A percentile compares a stretch with the other conserved stretches of the same genome.
These are phyloP conservation scores for Penicillium sp. DNA, from an alignment of 2,329 filamentous ascomycete species.

Conservation along the genomic window DNA sequence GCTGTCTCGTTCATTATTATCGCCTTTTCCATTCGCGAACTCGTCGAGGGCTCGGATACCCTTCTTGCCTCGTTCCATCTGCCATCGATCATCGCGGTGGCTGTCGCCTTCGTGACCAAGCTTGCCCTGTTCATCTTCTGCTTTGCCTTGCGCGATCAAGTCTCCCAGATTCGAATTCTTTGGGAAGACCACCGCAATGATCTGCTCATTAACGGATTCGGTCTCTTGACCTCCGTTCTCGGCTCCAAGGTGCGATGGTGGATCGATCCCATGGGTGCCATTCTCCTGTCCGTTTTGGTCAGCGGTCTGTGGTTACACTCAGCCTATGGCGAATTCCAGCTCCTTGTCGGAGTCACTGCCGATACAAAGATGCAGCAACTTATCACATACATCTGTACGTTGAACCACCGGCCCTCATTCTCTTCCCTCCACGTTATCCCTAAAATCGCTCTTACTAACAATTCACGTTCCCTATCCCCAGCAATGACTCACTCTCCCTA, in stretches of 20 bases:
- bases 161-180: slow-evolving; percentile 83
- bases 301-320: slow-evolving; percentile 75
- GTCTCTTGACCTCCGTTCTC: slow-evolving; percentile 84
- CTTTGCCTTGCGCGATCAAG: slow-evolving; percentile 82
- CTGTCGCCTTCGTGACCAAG: slow-evolving; percentile 78
- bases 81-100: slow-evolving; percentile 78
- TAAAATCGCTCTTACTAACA: not conserved
- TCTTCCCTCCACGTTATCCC: not conserved
- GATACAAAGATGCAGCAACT: slow-evolving; percentile 82
- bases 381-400: slow-evolving; percentile 82
- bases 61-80: slow-evolving; percentile 65
- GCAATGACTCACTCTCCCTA: slow-evolving; percentile 77
- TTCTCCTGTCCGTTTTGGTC: slow-evolving; percentile 74
- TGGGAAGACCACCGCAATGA: slow-evolving; percentile 98
- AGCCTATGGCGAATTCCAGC: slow-evolving; percentile 80
- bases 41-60: slow-evolving; percentile 47
- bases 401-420: not conserved
- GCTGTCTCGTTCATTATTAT: slow-evolving; percentile 88
- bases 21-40: slow-evolving; percentile 71
- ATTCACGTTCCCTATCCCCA: slow-evolving; percentile 16
- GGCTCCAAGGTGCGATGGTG: slow-evolving; percentile 87
- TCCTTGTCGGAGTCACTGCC: slow-evolving; percentile 84
- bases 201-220: slow-evolving; percentile 91
- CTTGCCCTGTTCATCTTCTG: slow-evolving; percentile 82
- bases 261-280: slow-evolving; percentile 89